Conservation (phyloP, 345 rosid species). For the Brassica cretica region DNA sequence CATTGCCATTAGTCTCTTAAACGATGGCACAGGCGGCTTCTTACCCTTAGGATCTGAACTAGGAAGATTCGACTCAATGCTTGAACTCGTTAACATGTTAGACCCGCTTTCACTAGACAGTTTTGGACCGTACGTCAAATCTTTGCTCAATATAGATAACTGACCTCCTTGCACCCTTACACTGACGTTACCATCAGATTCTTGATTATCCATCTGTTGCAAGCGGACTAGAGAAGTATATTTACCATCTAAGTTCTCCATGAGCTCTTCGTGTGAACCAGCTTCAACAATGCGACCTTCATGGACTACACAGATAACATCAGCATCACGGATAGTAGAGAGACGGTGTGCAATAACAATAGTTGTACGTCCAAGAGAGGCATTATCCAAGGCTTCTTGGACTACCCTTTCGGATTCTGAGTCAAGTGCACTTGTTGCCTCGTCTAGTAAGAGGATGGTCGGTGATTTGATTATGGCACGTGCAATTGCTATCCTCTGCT, state of each 20-base stretch:
- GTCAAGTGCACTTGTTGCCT: constrained; percentile 89
- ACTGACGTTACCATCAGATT: background rate
- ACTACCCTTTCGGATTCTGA: constrained; percentile 85
- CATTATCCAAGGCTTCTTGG: constrained; percentile 85
- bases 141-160: constrained; percentile 19
- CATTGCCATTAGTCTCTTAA: constrained; percentile 55
- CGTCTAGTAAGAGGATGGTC: constrained; percentile 66
- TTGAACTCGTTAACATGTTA: constrained; percentile 33
- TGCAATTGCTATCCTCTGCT: constrained; percentile 24
- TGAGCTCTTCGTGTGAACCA: constrained; percentile 74
- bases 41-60: constrained; percentile 6
- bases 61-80: constrained; percentile 1
- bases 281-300: constrained; percentile 77
- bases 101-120: constrained; percentile 45
- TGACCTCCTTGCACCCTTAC: constrained; percentile 31
- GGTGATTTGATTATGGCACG: constrained; percentile 85
- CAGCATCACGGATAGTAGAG: constrained; percentile 81
- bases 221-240: constrained; percentile 67
- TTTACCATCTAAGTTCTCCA: constrained; percentile 64
- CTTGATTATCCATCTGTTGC: constrained; percentile 45
- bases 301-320: constrained; percentile 69
- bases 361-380: constrained; percentile 77
- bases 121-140: constrained; percentile 41
- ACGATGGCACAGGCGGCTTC: constrained; percentile 44
- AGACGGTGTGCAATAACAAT: constrained; percentile 86